phyloP scores from a whole-genome alignment of 768 basidiomycete genomes.

The Termitomyces sp. region DNA sequence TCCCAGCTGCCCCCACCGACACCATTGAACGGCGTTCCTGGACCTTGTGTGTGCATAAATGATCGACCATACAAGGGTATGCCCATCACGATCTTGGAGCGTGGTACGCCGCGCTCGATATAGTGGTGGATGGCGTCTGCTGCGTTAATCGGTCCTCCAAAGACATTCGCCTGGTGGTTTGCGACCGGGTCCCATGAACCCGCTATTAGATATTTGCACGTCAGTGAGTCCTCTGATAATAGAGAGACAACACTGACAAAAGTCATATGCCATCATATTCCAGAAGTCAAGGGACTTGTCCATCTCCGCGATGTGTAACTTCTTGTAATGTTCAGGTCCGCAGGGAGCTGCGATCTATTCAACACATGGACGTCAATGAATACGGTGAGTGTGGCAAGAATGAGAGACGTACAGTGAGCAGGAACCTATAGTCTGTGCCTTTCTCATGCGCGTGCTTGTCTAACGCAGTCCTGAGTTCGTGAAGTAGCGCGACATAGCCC shows the following conservation, averaged over 20 bases:
- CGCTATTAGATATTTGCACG: conserved; percentile 36
- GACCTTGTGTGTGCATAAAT: conserved; percentile 83
- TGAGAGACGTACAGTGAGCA: conserved; percentile 61
- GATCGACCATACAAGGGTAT: conserved; percentile 93
- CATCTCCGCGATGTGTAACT: conserved; percentile 81
- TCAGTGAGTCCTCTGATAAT: not conserved
- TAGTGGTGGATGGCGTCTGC: conserved; percentile 72
- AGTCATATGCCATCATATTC: conserved; percentile 97
- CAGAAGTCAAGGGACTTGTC: conserved; percentile 88
- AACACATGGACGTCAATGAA: not conserved
- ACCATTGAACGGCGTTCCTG: conserved; percentile 77
- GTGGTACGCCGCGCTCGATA: conserved; percentile 63
- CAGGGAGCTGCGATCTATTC: conserved; percentile 88
- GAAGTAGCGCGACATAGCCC: conserved; percentile 83
- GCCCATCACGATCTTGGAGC: conserved; percentile 83
- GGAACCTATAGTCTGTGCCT: conserved; percentile 59
- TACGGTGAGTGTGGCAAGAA: not conserved
- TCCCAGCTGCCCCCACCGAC: conserved; percentile 92
- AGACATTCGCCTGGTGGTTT: conserved; percentile 87
- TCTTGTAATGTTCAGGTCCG: conserved; percentile 82
- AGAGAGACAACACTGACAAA: conserved; percentile 44
- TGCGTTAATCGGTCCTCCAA: conserved; percentile 63
- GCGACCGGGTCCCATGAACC: conserved; percentile 74
- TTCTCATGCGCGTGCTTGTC: conserved; percentile 68
- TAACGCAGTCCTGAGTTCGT: conserved; percentile 69